Conservation (phyloP, 331 rosid species). For the Quercus phellos region DNA sequence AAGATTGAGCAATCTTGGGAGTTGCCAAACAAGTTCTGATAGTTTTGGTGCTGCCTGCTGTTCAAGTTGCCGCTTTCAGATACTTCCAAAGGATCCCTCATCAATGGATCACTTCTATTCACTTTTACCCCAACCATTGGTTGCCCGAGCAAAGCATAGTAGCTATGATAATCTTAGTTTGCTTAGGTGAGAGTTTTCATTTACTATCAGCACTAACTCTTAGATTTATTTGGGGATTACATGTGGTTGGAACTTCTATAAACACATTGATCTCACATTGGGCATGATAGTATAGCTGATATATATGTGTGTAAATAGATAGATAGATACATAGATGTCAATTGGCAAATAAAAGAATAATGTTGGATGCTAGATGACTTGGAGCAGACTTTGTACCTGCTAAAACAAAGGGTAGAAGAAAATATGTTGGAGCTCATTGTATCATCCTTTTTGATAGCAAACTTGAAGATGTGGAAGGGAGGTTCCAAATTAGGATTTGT, state of each 20-base stretch:
- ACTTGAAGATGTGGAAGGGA: background rate
- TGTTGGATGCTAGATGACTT: background rate
- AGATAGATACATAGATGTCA: background rate
- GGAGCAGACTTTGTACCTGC: background rate
- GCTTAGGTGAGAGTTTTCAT: slow-evolving; percentile 51
- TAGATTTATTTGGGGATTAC: background rate
- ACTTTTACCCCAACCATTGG: slow-evolving; percentile 48
- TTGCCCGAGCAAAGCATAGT: slow-evolving; percentile 47
- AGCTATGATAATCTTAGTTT: slow-evolving; percentile 25
- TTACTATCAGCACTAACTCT: background rate
- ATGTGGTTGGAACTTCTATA: background rate
- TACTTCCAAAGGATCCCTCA: slow-evolving; percentile 64
- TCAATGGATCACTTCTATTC: slow-evolving; percentile 42
- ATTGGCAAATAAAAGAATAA: background rate
- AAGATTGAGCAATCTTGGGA: slow-evolving; percentile 33
- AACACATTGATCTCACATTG: background rate
- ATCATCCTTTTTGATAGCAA: background rate
- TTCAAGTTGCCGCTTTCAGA: slow-evolving; percentile 82
- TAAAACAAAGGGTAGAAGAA: background rate
- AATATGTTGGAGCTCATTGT: background rate
- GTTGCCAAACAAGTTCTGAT: slow-evolving; percentile 19
- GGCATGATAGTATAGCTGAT: background rate
- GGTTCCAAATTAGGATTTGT: background rate
- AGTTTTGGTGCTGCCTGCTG: slow-evolving; percentile 48
- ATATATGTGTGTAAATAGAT: background rate